A percentile compares a stretch with the other conserved stretches of the same genome.
phyloP scores from a whole-genome alignment of 805 yeast species.

The Myxozyma sirexii region DNA sequence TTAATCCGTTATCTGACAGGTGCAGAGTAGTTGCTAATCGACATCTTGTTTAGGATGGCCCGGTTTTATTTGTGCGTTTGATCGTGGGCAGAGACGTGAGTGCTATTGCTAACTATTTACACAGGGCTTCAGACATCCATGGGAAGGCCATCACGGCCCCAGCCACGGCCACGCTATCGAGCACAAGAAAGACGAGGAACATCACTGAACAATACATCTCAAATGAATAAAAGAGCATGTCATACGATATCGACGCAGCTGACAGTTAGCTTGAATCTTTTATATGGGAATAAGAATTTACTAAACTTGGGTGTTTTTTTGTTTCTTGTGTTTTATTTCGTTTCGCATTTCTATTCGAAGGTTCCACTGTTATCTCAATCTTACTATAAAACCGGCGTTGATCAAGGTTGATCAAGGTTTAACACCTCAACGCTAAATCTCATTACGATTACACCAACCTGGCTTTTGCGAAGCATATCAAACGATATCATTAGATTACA shows the following conservation, averaged over 20 bases:
- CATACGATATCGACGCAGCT: no score
- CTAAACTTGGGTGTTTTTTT: neutral
- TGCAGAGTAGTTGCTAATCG: neutral
- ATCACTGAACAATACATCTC: constrained; percentile 9
- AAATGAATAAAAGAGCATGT: neutral
- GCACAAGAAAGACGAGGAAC: constrained; percentile 35
- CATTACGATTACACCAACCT: no score
- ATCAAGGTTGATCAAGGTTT: no score
- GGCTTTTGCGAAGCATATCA: no score
- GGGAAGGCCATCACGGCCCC: constrained; percentile 44
- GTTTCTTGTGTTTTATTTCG: neutral
- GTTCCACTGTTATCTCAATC: neutral
- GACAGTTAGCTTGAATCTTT: neutral
- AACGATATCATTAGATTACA: no score
- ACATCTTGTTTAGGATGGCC: constrained; percentile 41
- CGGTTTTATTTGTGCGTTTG: constrained; percentile 45
- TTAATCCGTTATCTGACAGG: neutral
- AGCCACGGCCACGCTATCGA: constrained; percentile 21
- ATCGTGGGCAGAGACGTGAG: neutral
- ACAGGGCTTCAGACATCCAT: constrained; percentile 43
- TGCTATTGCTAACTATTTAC: neutral
- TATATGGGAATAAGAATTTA: neutral
- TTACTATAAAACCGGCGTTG: neutral
- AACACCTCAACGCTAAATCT: no score
- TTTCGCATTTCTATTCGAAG: constrained; percentile 1